Evolutionary conservation across 495 filamentous ascomycete genomes (phyloP), one percentile per base, ranked within the genome.

Genomic region (Neurospora tetraspora): DNA sequence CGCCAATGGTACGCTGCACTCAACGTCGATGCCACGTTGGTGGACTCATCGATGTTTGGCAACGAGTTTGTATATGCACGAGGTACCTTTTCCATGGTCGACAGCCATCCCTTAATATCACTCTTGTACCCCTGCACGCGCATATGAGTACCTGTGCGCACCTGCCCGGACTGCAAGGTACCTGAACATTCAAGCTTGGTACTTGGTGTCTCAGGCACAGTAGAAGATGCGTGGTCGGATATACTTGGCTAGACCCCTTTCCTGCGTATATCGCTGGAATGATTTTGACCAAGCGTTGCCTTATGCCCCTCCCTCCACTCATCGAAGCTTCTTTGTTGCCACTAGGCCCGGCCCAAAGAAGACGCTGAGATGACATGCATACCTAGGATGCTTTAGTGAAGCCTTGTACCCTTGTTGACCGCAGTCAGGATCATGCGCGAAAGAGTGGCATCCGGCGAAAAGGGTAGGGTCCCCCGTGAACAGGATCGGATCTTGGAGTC

Each of bases 401-500:
- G 53, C 53, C 61, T 76, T 61, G 71, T 45, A 78, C 75, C 77
- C 79, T 74, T 74, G 76, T 69, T 72, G 74, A 75, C 59, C 69
- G 75, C 74, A 34, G 73, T 75, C 77, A 73, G 70, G 72, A 73
- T 79, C 73, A 78, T 79, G 76, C 75, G 73, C 74, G 65, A 47
- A 77, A 79, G 79, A 78, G 79, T 80, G 78, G 76, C 75, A 79
- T 79, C 72, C 75, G 76, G 79, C 75, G 75, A 76, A 76, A 16
- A 65, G 27, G 27, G 78, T 77, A 76, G 71, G 73, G 71, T 70
- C 72, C 75, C 78, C 77, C 75, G 74, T 77, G 78, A 75, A 72
- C 74, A 72, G 74, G 78, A 80, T 80, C 79, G 69, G 78, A 80
- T 79, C 78, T 77, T 77, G 76, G 73, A 76, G 75, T 34, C 71